Conservation (phyloP, 2,329 filamentous ascomycete species). For the Gaeumannomyces tritici region DNA sequence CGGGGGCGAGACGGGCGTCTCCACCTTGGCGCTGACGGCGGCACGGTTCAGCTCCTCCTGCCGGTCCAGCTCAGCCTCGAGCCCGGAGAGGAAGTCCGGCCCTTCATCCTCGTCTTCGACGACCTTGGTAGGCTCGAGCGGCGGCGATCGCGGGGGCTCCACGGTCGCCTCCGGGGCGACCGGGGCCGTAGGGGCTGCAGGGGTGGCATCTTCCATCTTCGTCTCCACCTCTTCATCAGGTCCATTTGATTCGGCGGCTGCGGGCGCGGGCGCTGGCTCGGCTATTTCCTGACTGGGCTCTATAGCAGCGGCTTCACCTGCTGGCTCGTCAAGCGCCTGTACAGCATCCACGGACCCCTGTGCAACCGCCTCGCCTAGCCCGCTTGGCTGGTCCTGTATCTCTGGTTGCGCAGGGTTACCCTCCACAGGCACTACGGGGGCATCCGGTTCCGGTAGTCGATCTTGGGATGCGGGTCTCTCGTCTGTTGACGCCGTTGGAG, state of each 20-base stretch:
- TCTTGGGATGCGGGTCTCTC: not conserved
- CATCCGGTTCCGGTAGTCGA: not conserved
- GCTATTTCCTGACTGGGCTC: not conserved
- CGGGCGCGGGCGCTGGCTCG: not conserved
- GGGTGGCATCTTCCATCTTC: not conserved
- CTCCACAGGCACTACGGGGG: not conserved
- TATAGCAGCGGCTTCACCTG: not conserved
- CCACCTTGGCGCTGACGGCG: not conserved
- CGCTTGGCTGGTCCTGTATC: not conserved
- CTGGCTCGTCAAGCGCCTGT: not conserved
- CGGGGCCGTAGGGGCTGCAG: not conserved
- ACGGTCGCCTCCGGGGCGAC: not conserved
- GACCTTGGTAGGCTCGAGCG: not conserved
- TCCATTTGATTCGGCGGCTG: not conserved
- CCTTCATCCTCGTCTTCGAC: not conserved
- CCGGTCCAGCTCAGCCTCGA: slow-evolving; percentile 1
- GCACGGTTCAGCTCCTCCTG: slow-evolving; percentile 2
- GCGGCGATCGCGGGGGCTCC: not conserved
- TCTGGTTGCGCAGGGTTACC: not conserved
- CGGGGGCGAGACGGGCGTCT: not conserved
- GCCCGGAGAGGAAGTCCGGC: slow-evolving; percentile 2
- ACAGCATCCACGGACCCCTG: not conserved
- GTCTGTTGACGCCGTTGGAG: not conserved
- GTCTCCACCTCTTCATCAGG: not conserved
- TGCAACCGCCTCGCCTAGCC: not conserved